Evolutionary conservation across 148 eudicot species (phyloP).

Genomic region (Hydrangea macrophylla): DNA sequence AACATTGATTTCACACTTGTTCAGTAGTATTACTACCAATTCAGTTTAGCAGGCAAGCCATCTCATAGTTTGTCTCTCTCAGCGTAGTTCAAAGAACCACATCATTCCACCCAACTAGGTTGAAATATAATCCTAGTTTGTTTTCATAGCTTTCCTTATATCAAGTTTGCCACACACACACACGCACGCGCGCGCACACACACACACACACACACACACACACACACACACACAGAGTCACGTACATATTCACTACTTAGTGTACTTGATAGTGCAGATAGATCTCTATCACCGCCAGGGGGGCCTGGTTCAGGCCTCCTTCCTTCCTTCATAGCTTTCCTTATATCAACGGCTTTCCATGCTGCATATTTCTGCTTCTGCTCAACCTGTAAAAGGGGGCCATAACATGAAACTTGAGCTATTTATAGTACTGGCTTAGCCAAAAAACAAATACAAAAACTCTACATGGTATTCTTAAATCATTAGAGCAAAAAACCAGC

Average conservation of each 20-base stretch:
- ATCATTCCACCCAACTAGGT: slow-evolving; percentile 1
- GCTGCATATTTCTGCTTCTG: slow-evolving; percentile 98
- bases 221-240: too few species aligned
- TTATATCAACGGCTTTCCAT: slow-evolving; percentile 99
- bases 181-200: too few species aligned
- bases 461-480: too few species aligned
- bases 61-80: background rate
- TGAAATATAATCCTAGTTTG: background rate
- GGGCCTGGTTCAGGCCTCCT: slow-evolving; percentile 94
- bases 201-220: too few species aligned
- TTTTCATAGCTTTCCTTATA: too few species aligned
- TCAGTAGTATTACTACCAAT: background rate
- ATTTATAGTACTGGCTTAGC: too few species aligned
- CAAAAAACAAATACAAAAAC: too few species aligned
- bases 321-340: slow-evolving; percentile 96
- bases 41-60: background rate
- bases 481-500: background rate
- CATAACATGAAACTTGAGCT: background rate
- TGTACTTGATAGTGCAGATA: slow-evolving; percentile 38
- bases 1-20: too few species aligned
- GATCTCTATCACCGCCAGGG: slow-evolving; percentile 79
- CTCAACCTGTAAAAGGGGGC: slow-evolving; percentile 53
- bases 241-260: slow-evolving; percentile 59
- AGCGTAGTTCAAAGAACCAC: background rate
- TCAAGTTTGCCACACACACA: too few species aligned